These are phyloP conservation scores for Termitomyces sp. DNA, from an alignment of 768 basidiomycete species.

Conservation along the genomic window DNA sequence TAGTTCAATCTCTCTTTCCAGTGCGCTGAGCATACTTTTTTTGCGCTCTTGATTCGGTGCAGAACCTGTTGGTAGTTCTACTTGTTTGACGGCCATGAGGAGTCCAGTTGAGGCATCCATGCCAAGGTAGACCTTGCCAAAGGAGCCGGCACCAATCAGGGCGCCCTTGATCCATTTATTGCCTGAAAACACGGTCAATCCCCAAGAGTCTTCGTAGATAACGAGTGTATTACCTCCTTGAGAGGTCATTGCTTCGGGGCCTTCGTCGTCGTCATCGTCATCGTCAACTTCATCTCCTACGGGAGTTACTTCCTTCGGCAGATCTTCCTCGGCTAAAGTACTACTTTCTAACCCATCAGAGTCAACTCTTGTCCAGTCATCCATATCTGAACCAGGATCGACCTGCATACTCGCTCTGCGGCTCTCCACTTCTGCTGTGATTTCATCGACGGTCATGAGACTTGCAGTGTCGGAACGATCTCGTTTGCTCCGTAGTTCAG, in stretches of 20 bases:
- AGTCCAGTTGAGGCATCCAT: constrained; percentile 90
- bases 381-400: constrained; percentile 39
- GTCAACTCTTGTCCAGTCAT: constrained; percentile 76
- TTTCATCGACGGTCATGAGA: constrained; percentile 94
- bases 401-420: constrained; percentile 46
- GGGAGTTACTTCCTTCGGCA: constrained; percentile 42
- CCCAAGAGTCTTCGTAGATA: background rate
- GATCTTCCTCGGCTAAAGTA: constrained; percentile 29
- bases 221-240: constrained; percentile 37
- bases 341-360: constrained; percentile 35
- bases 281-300: constrained; percentile 41
- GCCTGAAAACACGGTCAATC: constrained; percentile 32
- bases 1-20: constrained; percentile 92
- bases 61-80: constrained; percentile 81
- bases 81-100: constrained; percentile 97
- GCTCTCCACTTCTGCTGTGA: constrained; percentile 91
- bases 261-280: constrained; percentile 36
- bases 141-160: constrained; percentile 90
- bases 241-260: constrained; percentile 47
- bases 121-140: constrained; percentile 92
- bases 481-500: constrained; percentile 73
- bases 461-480: constrained; percentile 88
- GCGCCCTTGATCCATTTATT: constrained; percentile 98
- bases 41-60: constrained; percentile 89
- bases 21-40: constrained; percentile 85